These are phyloP conservation scores for Alternaria conjuncta DNA, from an alignment of 2,329 filamentous ascomycete species.

Conservation along the genomic window DNA sequence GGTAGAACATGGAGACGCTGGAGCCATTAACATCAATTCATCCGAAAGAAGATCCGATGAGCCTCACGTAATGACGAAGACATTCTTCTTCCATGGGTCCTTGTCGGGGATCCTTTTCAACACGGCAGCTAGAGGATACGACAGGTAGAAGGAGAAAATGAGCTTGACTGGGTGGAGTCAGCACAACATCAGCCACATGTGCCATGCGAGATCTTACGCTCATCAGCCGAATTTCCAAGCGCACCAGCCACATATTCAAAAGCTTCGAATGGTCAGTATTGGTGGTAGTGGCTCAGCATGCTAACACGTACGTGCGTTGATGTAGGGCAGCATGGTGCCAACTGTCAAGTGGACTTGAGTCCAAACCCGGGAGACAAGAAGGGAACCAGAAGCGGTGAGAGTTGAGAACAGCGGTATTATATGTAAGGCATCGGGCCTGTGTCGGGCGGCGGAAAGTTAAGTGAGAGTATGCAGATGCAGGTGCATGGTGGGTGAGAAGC, in stretches of 20 bases:
- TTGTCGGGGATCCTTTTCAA: conserved; percentile 90
- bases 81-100: conserved; percentile 83
- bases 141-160: conserved; percentile 86
- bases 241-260: conserved; percentile 65
- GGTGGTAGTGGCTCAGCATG: neutral
- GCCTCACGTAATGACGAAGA: conserved; percentile 77
- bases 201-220: conserved; percentile 56
- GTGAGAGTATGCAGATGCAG: neutral
- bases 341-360: neutral
- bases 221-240: conserved; percentile 69
- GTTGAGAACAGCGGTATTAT: conserved; percentile 13
- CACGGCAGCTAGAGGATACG: conserved; percentile 86
- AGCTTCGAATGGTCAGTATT: conserved; percentile 50
- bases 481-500: conserved; percentile 5
- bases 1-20: conserved; percentile 84
- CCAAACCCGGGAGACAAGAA: neutral
- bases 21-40: conserved; percentile 6
- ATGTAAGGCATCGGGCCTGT: conserved; percentile 20
- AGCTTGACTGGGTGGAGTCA: conserved; percentile 78
- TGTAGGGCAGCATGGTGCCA: conserved; percentile 66
- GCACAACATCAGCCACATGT: neutral
- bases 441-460: conserved; percentile 1
- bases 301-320: conserved; percentile 63
- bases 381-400: neutral
- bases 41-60: too few relatives aligned